Evolutionary conservation across 2,329 filamentous ascomycete genomes (phyloP).

Genomic region (Fusarium beomiforme): DNA sequence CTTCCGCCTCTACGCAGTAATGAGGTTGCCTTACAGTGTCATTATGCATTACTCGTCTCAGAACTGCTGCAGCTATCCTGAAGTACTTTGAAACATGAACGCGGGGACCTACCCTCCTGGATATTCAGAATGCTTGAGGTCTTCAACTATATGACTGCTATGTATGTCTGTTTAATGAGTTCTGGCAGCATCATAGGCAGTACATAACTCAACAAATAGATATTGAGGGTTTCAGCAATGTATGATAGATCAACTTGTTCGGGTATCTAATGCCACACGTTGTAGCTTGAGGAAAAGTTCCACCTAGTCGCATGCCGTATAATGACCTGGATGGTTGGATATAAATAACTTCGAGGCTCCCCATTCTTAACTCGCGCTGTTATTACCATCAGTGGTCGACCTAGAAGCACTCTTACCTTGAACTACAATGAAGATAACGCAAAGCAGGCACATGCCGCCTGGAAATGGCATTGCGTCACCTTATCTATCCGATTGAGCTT

Average conservation of each 20-base stretch:
- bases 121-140: neutral
- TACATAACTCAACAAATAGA: neutral
- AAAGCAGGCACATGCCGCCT: neutral
- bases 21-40: neutral
- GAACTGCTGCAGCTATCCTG: neutral
- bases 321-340: neutral
- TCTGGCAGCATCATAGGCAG: neutral
- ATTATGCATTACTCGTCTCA: neutral
- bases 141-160: neutral
- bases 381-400: neutral
- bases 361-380: neutral
- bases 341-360: neutral
- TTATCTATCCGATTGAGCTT: neutral
- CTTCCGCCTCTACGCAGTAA: neutral
- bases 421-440: neutral
- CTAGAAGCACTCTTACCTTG: neutral
- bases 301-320: neutral
- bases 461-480: neutral
- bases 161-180: neutral
- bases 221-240: neutral
- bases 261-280: neutral
- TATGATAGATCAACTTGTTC: neutral
- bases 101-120: neutral
- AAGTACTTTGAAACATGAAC: neutral
- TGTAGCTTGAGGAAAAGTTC: neutral